Base-by-base conservation (phyloP, 306 rosid species). In the Begonia loranthoides region DNA sequence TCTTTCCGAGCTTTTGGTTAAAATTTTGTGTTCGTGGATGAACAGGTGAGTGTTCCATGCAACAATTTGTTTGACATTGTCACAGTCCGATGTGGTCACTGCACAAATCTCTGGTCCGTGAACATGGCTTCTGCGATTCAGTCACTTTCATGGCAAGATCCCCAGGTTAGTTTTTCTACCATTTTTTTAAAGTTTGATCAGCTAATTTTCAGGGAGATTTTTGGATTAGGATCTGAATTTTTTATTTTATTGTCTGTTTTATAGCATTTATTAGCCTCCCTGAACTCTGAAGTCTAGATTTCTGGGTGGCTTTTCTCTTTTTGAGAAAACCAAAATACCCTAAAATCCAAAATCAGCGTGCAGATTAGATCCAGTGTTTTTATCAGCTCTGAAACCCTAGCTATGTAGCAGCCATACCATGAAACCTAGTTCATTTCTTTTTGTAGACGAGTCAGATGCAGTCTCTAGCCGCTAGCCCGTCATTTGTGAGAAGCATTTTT, bases 31-130 rank as follows among this genome's bases (percentile, higher is more conserved):
- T 28, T 28, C 3, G 36, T 28, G 36, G 9, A 28, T 47, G 24
- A 53, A 69, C 84, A 92, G 99, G 99, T 92, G 79, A 92, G 99
- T 64, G 99, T 92, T 78, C 99, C 99, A 87, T 92, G 93, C 96
- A 80, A 80, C 57, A 86, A 72, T 72, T 64, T 92, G 48, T 71
- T 80, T 58, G 99, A 92, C 76, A 86, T 83, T 9, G 99, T 92
- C 76, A 92, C 99, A 55, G 96, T 92, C 66, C 86, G 99, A 76
- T 92, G 99, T 57, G 99, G 99, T 15, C 99, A 87, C 84, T 92
- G 99, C 79, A 80, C 87, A 58, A 92, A 92, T 80, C 77, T 92
- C n/a, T 92, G 94, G 99, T 83, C 99, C 60, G 96, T 92, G 59
- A 92, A 92, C 70, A 92, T 92, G 99, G 95, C 96, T 50, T 95